These are phyloP conservation scores for Glomus cerebriforme DNA, from an alignment of 192 early-diverging fungal genomes.

Conservation along the genomic window DNA sequence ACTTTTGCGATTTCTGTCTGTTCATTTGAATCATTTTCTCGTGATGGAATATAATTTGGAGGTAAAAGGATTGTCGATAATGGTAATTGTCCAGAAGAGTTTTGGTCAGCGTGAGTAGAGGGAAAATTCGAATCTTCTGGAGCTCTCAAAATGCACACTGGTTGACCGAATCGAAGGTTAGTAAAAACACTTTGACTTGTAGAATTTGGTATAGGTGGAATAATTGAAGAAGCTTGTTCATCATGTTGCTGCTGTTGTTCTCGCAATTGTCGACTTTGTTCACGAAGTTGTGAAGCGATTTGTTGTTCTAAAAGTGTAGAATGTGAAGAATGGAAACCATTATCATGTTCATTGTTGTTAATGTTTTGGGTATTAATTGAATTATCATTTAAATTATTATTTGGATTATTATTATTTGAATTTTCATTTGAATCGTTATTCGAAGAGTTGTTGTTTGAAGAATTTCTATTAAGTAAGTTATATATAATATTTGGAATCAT, in stretches of 20 bases:
- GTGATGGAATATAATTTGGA: neutral
- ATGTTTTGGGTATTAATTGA: too few species aligned
- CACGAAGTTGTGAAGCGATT: too few species aligned
- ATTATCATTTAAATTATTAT: neutral
- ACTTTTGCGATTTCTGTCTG: neutral
- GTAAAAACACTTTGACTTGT: neutral
- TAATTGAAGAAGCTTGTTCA: too few species aligned
- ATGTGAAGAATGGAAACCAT: too few species aligned
- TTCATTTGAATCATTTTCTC: neutral
- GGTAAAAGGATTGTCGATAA: neutral
- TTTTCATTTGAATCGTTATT: neutral
- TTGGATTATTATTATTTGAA: constrained; percentile 4
- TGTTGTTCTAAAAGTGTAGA: too few species aligned
- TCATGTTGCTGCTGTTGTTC: too few species aligned
- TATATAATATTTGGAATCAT: neutral
- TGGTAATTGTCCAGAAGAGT: neutral
- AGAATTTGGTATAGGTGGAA: too few species aligned
- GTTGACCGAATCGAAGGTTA: neutral
- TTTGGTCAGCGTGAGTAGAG: too few species aligned
- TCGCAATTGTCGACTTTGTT: too few species aligned
- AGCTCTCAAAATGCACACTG: neutral
- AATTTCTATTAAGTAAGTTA: neutral
- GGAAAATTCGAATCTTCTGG: neutral
- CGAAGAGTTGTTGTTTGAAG: too few species aligned
- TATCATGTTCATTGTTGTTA: too few species aligned